A percentile compares a stretch with the other conserved stretches of the same genome.
Evolutionary conservation across 495 filamentous ascomycete genomes (phyloP).

Genomic region (Xylaria acuta): DNA sequence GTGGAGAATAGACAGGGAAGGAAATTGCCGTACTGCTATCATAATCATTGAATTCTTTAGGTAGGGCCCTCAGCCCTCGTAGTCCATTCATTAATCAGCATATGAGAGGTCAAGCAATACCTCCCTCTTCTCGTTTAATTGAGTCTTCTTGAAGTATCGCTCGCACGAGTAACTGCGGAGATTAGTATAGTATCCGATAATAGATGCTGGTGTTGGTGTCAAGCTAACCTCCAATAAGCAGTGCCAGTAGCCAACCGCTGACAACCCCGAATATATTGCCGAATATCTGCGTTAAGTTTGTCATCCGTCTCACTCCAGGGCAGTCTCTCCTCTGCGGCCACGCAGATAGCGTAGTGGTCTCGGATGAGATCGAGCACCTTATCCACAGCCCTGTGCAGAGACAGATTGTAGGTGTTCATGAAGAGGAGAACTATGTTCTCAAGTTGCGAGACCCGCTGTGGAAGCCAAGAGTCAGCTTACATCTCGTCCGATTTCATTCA

Average conservation of each 20-base stretch:
- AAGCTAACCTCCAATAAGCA: conserved; percentile 38
- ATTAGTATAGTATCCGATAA: conserved; percentile 7
- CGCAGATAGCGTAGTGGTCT: conserved; percentile 36
- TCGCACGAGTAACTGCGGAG: conserved; percentile 33
- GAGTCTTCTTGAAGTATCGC: conserved; percentile 35
- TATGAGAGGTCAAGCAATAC: conserved; percentile 35
- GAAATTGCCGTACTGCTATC: background rate
- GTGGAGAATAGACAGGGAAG: background rate
- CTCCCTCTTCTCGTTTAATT: conserved; percentile 35
- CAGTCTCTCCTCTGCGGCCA: conserved; percentile 36
- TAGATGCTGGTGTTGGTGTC: background rate
- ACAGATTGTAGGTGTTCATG: conserved; percentile 36
- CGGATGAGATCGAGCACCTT: conserved; percentile 37
- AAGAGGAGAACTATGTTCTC: conserved; percentile 39
- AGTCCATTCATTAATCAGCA: background rate
- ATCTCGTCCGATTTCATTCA: background rate
- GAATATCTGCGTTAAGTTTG: conserved; percentile 35
- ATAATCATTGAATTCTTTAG: background rate
- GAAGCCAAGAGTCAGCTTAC: conserved; percentile 11
- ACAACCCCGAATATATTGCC: conserved; percentile 36
- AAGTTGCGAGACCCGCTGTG: conserved; percentile 35
- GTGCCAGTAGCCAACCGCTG: conserved; percentile 37
- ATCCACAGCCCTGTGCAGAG: conserved; percentile 29
- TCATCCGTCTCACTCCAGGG: conserved; percentile 38
- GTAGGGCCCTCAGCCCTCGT: background rate